phyloP scores from a whole-genome alignment of 352 stramenopile genomes.

The Vaucheria bursata region DNA sequence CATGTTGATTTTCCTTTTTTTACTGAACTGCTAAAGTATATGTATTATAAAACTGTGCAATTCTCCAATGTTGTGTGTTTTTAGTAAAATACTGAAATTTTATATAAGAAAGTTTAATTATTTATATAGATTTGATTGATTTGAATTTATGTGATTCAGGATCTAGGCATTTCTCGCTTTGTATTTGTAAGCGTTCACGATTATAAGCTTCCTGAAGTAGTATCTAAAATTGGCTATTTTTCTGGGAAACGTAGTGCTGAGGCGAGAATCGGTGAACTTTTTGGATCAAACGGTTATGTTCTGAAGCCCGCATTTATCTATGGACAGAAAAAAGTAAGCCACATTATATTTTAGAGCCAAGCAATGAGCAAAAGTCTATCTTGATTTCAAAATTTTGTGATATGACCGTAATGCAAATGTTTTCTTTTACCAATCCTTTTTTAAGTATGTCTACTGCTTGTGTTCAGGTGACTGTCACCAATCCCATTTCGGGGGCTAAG shows the following conservation, averaged over 20 bases:
- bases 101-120: no score
- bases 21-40: no score
- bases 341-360: background rate
- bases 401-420: background rate
- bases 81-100: no score
- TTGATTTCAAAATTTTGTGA: background rate
- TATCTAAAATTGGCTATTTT: constrained; percentile 37
- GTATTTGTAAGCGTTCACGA: constrained; percentile 46
- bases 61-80: no score
- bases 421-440: background rate
- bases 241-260: constrained; percentile 38
- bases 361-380: background rate
- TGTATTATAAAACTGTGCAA: no score
- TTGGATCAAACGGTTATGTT: constrained; percentile 33
- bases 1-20: no score
- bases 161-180: constrained; percentile 39
- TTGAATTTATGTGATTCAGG: no score
- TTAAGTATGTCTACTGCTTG: background rate
- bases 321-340: constrained; percentile 27
- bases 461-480: constrained; percentile 31
- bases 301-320: constrained; percentile 40
- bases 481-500: constrained; percentile 12
- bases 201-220: constrained; percentile 26
- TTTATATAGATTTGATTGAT: no score
- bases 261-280: constrained; percentile 37